Conservation (phyloP, 495 filamentous ascomycete species). For the Talaromyces ruber region DNA sequence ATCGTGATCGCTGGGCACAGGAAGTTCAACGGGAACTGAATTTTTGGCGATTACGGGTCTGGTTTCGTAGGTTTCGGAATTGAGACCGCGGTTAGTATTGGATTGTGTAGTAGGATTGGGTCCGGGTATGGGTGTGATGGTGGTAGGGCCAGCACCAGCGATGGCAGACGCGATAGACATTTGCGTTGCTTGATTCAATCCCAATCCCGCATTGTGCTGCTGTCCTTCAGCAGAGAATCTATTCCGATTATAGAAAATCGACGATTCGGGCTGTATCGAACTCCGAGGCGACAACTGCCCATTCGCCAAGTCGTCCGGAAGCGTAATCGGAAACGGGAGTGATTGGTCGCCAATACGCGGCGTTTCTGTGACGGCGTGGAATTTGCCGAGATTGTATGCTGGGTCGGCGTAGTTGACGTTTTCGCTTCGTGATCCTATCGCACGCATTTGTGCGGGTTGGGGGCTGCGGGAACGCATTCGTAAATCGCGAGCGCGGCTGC, state of each 20-base stretch:
- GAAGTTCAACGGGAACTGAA: slow-evolving; percentile 26
- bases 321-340: slow-evolving; percentile 19
- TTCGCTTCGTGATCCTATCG: slow-evolving; percentile 10
- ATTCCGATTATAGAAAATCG: not conserved
- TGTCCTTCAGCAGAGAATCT: not conserved
- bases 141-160: not conserved
- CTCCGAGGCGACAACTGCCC: slow-evolving; percentile 11
- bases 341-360: slow-evolving; percentile 23
- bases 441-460: slow-evolving; percentile 11
- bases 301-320: slow-evolving; percentile 13
- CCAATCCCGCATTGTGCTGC: not conserved
- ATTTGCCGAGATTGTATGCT: slow-evolving; percentile 17
- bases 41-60: slow-evolving; percentile 32
- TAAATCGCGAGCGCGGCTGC: slow-evolving; percentile 14
- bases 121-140: not conserved
- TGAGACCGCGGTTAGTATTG: not conserved
- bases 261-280: slow-evolving; percentile 2
- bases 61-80: slow-evolving; percentile 9
- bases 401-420: slow-evolving; percentile 19
- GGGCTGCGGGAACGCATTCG: slow-evolving; percentile 20
- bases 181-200: not conserved
- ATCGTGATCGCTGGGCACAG: slow-evolving; percentile 38
- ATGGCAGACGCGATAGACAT: not conserved
- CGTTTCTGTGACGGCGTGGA: slow-evolving; percentile 15
- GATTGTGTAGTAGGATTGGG: not conserved